Evolutionary conservation across 2,329 filamentous ascomycete genomes (phyloP).

Genomic region (Pseudophaeomoniella oleicola): DNA sequence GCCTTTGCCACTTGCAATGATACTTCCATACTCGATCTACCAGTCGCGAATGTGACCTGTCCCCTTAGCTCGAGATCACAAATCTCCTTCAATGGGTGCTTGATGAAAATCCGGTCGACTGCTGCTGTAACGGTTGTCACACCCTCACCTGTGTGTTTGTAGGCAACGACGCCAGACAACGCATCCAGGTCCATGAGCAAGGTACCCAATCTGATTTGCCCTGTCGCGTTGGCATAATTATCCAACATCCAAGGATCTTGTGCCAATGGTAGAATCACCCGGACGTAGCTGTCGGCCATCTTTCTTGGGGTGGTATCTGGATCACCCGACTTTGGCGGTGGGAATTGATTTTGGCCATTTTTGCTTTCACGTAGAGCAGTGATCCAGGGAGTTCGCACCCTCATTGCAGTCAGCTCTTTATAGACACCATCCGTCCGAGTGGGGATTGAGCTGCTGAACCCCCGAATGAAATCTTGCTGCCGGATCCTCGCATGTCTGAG

Average conservation of each 20-base stretch:
- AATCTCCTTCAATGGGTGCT: slow-evolving; percentile 59
- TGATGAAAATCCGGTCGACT: slow-evolving; percentile 50
- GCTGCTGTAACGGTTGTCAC: slow-evolving; percentile 51
- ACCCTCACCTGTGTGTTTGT: slow-evolving; percentile 54
- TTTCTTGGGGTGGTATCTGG: slow-evolving; percentile 49
- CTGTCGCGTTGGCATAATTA: slow-evolving; percentile 62
- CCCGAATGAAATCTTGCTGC: background rate
- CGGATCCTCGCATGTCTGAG: background rate
- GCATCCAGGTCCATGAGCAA: slow-evolving; percentile 72
- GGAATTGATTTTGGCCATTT: slow-evolving; percentile 16
- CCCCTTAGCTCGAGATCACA: slow-evolving; percentile 63
- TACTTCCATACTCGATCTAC: slow-evolving; percentile 58
- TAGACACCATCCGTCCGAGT: slow-evolving; percentile 43
- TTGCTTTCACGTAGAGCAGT: slow-evolving; percentile 45
- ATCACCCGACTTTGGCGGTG: slow-evolving; percentile 19
- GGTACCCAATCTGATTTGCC: slow-evolving; percentile 58
- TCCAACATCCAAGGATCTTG: slow-evolving; percentile 66
- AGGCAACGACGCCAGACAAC: slow-evolving; percentile 59
- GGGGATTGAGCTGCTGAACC: slow-evolving; percentile 3
- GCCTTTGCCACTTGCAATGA: slow-evolving; percentile 60
- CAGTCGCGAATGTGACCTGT: slow-evolving; percentile 56
- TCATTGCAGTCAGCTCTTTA: slow-evolving; percentile 40
- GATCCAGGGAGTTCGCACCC: slow-evolving; percentile 54
- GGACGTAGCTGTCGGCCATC: slow-evolving; percentile 59
- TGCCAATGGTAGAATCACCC: slow-evolving; percentile 43